These are phyloP conservation scores for Moricandia arvensis DNA, from an alignment of 345 rosid species.

Conservation along the genomic window DNA sequence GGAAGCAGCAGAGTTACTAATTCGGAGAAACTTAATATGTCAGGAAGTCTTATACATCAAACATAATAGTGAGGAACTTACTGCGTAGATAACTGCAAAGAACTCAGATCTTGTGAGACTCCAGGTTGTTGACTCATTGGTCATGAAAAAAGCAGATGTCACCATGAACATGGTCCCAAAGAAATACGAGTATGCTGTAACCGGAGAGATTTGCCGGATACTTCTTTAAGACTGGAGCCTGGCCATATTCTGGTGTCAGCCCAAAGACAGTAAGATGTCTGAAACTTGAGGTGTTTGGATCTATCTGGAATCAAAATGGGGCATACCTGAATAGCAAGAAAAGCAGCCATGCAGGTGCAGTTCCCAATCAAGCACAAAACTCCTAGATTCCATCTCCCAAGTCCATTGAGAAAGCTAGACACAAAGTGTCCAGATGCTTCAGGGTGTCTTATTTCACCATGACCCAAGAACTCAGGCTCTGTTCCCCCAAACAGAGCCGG, in stretches of 20 bases:
- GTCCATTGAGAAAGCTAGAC: conserved; percentile 55
- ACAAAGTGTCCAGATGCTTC: conserved; percentile 68
- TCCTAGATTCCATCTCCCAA: conserved; percentile 86
- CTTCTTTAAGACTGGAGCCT: conserved; percentile 77
- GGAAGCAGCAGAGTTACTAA: neutral
- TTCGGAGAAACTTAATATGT: neutral
- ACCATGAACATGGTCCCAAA: conserved; percentile 85
- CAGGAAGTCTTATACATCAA: neutral
- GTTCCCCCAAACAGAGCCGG: conserved; percentile 70
- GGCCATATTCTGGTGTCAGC: conserved; percentile 30
- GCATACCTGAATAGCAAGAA: conserved; percentile 87
- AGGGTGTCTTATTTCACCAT: conserved; percentile 58
- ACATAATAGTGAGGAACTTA: conserved; percentile 43
- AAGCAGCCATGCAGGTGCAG: conserved; percentile 97
- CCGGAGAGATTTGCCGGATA: conserved; percentile 87
- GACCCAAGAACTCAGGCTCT: conserved; percentile 45
- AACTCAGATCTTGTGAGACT: conserved; percentile 73
- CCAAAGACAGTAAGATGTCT: neutral
- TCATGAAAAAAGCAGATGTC: conserved; percentile 55
- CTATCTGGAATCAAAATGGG: neutral
- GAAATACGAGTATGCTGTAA: conserved; percentile 82
- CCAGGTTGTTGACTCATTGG: conserved; percentile 73
- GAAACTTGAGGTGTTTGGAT: conserved; percentile 8
- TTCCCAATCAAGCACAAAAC: conserved; percentile 93
- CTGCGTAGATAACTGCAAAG: conserved; percentile 83